Percentiles rank a stretch among this genome's conserved stretches.
Conservation (phyloP, 78 protist genomes). For the Emiliania huxleyi region DNA sequence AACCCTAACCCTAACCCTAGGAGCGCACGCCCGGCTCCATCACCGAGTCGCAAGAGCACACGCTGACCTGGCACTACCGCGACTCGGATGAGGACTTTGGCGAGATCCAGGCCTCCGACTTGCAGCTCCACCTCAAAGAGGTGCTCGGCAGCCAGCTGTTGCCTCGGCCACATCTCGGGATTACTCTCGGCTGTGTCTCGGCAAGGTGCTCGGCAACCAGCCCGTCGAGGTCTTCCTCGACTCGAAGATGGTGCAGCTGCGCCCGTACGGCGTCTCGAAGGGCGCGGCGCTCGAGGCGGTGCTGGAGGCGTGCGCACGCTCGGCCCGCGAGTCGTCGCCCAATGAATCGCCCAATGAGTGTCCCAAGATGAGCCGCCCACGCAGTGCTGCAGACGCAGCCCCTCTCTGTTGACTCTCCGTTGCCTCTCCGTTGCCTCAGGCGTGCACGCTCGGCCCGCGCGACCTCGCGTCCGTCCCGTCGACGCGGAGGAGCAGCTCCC, state of each 20-base stretch:
- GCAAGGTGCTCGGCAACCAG: neutral
- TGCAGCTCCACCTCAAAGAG: neutral
- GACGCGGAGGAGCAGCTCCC: too few species aligned
- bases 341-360: too few species aligned
- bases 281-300: neutral
- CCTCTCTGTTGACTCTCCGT: too few species aligned
- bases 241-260: neutral
- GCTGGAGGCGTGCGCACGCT: neutral
- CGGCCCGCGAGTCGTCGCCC: neutral
- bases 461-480: too few species aligned
- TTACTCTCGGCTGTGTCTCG: too few species aligned
- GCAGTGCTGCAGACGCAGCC: too few species aligned
- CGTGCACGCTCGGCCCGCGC: too few species aligned
- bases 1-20: too few species aligned
- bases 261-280: slow-evolving; percentile 7
- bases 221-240: neutral
- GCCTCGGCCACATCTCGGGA: too few species aligned
- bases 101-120: neutral
- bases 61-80: neutral
- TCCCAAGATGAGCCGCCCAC: too few species aligned
- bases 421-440: too few species aligned
- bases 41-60: neutral
- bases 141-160: neutral
- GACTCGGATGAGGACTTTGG: neutral
- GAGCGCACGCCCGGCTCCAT: neutral